These are phyloP conservation scores for Boletus insuetus DNA, from an alignment of 768 basidiomycete species.

Conservation along the genomic window DNA sequence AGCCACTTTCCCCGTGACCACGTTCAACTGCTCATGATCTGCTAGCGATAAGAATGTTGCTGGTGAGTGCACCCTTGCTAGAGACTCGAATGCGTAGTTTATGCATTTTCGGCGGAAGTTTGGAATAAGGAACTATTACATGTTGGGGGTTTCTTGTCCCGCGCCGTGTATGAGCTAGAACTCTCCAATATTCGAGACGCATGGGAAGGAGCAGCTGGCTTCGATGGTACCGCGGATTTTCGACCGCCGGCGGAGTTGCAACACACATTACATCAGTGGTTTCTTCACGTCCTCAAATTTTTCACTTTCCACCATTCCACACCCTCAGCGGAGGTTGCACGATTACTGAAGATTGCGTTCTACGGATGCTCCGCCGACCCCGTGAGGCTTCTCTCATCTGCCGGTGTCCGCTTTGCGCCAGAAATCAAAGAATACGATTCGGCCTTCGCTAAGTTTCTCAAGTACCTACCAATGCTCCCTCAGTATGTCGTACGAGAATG, in stretches of 20 bases:
- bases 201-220: background rate
- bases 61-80: background rate
- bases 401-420: no score
- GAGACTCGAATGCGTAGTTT: background rate
- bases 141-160: no score
- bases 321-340: no score
- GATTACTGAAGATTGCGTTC: no score
- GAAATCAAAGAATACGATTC: slow-evolving; percentile 46
- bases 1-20: background rate
- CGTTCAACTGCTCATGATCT: background rate
- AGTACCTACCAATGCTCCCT: slow-evolving; percentile 69
- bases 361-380: no score
- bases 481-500: slow-evolving; percentile 51
- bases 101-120: slow-evolving; percentile 35
- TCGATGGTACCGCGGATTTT: slow-evolving; percentile 16
- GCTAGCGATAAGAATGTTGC: background rate
- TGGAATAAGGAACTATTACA: slow-evolving; percentile 95
- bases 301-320: no score
- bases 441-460: slow-evolving; percentile 68
- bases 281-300: no score
- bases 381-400: no score
- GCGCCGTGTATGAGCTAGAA: slow-evolving; percentile 81
- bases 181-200: slow-evolving; percentile 48
- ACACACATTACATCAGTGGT: slow-evolving; percentile 21
- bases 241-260: background rate